Evolutionary conservation across 1,139 yeast genomes (phyloP), one percentile per base, ranked within the genome.

Genomic region (Sugiyamaella grinbergsii): DNA sequence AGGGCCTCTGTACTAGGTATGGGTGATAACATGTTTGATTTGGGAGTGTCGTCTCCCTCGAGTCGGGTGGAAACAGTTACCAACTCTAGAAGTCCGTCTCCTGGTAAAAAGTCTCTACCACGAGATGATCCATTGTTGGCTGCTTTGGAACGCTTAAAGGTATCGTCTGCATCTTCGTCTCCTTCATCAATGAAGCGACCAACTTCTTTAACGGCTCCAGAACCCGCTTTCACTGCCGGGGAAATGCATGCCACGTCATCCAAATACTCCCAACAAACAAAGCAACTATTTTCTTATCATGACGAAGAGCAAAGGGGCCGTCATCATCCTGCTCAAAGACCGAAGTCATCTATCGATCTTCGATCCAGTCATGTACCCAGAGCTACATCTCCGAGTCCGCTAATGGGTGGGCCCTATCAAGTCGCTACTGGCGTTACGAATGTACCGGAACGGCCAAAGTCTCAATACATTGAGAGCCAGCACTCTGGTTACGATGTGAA

Each of bases 61-160:
- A 18, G 31, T 7, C 42, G 43, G 19, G 45, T 37, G 5, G 42
- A 48, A 11, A 22, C 51, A 26, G 16, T 42, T 22, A 26, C 19
- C n/a, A 24, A 26, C 8, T 46, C 51, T 8, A 33, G 54, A 13
- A 34, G 42, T 11, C 51, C 65, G 3, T 50, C 60, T 3, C 60
- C 64, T 15, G 57, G 60, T 5, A 57, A 59, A 46, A 62, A 62
- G 53, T 42, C 58, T 13, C 39, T 62, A 42, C 52, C 64, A 8
- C 51, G 58, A 39, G 72, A 68, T 20, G 81, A 77, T 56, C 80
- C 76, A 62, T 75, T 70, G 72, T 83, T 69, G 62, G 82, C 74
- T 71, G 90, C 69, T 51, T 63, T 85, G 47, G 87, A 83, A 61
- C 84, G 82, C 58, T 73, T 85, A 60, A 83, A 82, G 61, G 69